Evolutionary conservation across 2,329 filamentous ascomycete species (phyloP), one percentile per base, ranked within the genome.

Genomic region (Trichoderma harzianum): DNA sequence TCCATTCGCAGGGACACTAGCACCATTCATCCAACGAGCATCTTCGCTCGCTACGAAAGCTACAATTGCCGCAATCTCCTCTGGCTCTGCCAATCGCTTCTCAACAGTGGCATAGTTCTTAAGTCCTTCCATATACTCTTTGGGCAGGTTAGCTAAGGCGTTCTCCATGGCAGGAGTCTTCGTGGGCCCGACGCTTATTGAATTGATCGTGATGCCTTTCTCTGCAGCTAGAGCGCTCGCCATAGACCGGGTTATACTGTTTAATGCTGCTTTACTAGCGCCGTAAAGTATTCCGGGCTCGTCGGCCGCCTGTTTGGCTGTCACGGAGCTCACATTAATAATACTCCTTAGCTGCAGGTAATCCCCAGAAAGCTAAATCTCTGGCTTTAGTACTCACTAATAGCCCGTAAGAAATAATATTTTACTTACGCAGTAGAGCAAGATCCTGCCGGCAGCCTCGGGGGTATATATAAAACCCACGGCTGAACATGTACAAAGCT

Each of bases 21-120:
- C 61, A 14, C 61, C 61, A 47, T 63, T 63, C 34, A 63, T 63
- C 61, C 61, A 63, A 47, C 61, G 61, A 63, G 61, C 61, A 43
- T 63, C 61, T 21, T 63, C 61, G 18, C 61, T 63, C 12, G 61
- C 61, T 18, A 63, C 61, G 18, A 63, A 63, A 30, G 34, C 36
- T 16, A 63, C 61, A 7, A 63, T 63, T 21, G 34, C 61, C 16
- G 61, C 61, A 47, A 63, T 63, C 21, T 63, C 61, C 26, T 63
- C 61, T 30, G 61, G 61, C 61, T 63, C 61, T 30, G 61, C 61
- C 34, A 63, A 12, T 63, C 61, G 61, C n/a, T 63, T 63, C 26
- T 63, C 61, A 21, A 36, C 61, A 47, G 61, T 63, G 24, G 61
- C 61, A 63, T 63, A 63, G 7, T 28, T 63, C 4, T 63, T 43